Evolutionary conservation across 306 rosid genomes (phyloP), one percentile per base, ranked within the genome.

Genomic region (Carpinus viminea): DNA sequence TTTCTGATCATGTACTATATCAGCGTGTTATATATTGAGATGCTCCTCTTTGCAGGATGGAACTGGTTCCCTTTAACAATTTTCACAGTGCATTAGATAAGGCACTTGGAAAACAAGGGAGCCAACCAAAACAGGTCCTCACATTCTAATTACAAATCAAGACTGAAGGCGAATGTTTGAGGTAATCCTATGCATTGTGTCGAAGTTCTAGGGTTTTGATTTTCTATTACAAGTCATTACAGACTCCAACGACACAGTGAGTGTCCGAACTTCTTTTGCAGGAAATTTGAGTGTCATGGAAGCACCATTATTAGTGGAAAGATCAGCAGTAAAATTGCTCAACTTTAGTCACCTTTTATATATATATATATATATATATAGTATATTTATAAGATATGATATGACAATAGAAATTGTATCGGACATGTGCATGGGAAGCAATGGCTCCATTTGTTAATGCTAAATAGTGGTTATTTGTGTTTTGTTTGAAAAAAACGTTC

Each of bases 111-210:
- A 94, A 92, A 82, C 90, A 43, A 26, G 97, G 98, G 66, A 94
- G 98, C 93, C 97, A 92, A 77, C 97, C 97, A 17, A 94, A 92
- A 85, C 97, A 92, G 87, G 97, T 92, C 53, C 78, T 94, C 89
- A 88, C 68, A 87, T 94, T 93, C 91, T 91, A 83, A 81, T 62
- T 59, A 48, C 47, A 69, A 12, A 78, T 55, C n/a, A 55, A 9
- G 34, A 60, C 71, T 41, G 57, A 34, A 71, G 43, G 72, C 21
- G 66, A 43, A 18, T 61, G 41, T 41, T 60, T 78, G 72, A 20
- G 70, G 13, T 3, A 15, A 7, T 64, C 34, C 41, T 62, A 34
- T 5, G 16, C 2, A 26, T 17, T 66, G 21, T 38, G 50, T 66
- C 38, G 21, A 18, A 34, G 71, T 13, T 66, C 24, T 38, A 45